Conservation (phyloP, 1,284 basidiomycete genomes). For the Leccinum angustisporum region DNA sequence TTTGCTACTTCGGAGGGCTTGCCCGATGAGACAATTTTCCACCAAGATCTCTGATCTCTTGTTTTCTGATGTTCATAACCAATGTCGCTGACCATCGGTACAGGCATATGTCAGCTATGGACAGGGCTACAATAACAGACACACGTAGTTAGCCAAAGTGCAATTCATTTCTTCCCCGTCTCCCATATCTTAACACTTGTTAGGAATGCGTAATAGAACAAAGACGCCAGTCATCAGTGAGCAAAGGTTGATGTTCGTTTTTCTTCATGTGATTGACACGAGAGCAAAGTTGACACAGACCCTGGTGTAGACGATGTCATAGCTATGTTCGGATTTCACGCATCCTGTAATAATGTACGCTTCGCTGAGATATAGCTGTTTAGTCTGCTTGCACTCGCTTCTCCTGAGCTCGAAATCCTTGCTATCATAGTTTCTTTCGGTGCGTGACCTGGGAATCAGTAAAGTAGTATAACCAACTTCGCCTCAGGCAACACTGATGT, state of each 20-base stretch:
- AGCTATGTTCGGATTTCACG: slow-evolving; percentile 50
- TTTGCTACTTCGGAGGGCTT: slow-evolving; percentile 84
- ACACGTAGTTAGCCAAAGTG: neutral
- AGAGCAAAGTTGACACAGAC: slow-evolving; percentile 67
- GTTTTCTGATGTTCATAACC: neutral
- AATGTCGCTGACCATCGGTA: slow-evolving; percentile 12
- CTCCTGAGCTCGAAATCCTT: slow-evolving; percentile 75
- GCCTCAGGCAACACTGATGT: slow-evolving; percentile 69
- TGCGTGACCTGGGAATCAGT: slow-evolving; percentile 33
- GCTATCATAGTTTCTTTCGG: slow-evolving; percentile 81
- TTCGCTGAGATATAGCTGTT: slow-evolving; percentile 14
- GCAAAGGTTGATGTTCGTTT: slow-evolving; percentile 19
- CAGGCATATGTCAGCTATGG: neutral
- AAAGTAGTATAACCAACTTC: neutral
- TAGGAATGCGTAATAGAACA: neutral
- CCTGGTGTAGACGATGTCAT: slow-evolving; percentile 93
- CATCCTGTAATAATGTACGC: neutral
- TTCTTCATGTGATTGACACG: slow-evolving; percentile 6
- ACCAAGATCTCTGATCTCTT: slow-evolving; percentile 79
- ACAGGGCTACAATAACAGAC: neutral
- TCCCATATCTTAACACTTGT: neutral
- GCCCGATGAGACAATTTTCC: slow-evolving; percentile 72
- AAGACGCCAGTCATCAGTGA: slow-evolving; percentile 59
- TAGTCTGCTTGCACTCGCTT: slow-evolving; percentile 69
- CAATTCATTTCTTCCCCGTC: neutral